Conservation (phyloP, 1,139 yeast genomes). For the Suhomyces bribrorum region DNA sequence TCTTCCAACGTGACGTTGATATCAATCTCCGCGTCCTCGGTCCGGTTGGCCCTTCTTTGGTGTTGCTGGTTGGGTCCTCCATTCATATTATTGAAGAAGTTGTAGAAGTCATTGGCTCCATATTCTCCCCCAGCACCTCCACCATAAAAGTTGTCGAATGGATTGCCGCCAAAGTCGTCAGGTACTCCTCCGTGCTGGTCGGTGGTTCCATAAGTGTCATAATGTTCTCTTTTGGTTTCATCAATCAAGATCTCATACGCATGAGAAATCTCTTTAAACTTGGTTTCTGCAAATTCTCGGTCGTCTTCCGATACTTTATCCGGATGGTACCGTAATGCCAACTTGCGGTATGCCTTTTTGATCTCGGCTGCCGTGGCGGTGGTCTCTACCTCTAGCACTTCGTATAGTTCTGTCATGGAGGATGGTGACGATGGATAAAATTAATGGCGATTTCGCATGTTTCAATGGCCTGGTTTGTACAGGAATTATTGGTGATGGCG, state of each 20-base stretch:
- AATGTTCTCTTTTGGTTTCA: constrained; percentile 55
- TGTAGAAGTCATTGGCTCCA: constrained; percentile 68
- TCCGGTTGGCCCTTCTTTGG: constrained; percentile 27
- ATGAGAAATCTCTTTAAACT: constrained; percentile 72
- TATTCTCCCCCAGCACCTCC: constrained; percentile 37
- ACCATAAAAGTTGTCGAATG: constrained; percentile 44
- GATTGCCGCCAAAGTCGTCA: constrained; percentile 32
- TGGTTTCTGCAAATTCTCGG: constrained; percentile 66
- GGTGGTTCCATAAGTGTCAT: constrained; percentile 58
- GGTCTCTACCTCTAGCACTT: constrained; percentile 62
- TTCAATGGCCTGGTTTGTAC: not conserved
- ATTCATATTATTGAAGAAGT: constrained; percentile 59
- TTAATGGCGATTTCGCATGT: not conserved
- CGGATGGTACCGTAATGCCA: constrained; percentile 77
- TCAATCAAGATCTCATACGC: constrained; percentile 79
- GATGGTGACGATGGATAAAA: not conserved
- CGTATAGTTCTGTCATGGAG: constrained; percentile 45
- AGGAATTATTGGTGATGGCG: no score
- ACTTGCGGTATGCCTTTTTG: constrained; percentile 72
- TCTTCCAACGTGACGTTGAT: constrained; percentile 73
- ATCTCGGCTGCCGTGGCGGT: constrained; percentile 68
- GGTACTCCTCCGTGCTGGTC: constrained; percentile 25
- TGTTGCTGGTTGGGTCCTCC: constrained; percentile 21
- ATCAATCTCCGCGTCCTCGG: constrained; percentile 68
- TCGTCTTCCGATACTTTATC: constrained; percentile 73